Percentiles rank a stretch among this genome's conserved stretches.
Conservation (phyloP, 2,329 filamentous ascomycete species). For the Teratosphaeria zuluensis region DNA sequence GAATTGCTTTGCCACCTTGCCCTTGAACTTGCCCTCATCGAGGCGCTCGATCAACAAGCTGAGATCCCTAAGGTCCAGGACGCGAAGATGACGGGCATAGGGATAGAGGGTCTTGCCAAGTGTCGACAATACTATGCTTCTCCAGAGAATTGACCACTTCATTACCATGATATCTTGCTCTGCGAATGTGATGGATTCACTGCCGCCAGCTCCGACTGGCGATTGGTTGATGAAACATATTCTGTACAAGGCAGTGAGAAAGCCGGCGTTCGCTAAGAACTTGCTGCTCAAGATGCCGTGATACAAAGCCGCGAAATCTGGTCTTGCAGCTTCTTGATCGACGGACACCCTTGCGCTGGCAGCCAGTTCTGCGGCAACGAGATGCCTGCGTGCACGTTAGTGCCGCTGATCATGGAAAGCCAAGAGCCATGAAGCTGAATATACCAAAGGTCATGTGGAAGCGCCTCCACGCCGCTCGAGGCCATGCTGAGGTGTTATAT, state of each 20-base stretch:
- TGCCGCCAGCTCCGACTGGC: conserved; percentile 36
- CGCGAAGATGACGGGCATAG: conserved; percentile 59
- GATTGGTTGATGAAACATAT: conserved; percentile 31
- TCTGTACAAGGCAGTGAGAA: conserved; percentile 53
- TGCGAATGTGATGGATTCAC: conserved; percentile 28
- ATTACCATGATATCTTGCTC: conserved; percentile 40
- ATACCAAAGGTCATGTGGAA: neutral
- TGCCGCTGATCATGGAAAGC: neutral
- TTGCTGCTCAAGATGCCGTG: conserved; percentile 48
- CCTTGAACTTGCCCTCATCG: conserved; percentile 50
- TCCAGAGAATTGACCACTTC: conserved; percentile 58
- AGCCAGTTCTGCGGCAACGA: conserved; percentile 52
- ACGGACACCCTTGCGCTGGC: conserved; percentile 13
- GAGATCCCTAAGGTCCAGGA: conserved; percentile 54
- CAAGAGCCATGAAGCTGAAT: neutral
- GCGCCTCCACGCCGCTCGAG: neutral
- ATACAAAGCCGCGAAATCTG: conserved; percentile 53
- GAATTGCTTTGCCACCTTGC: conserved; percentile 49
- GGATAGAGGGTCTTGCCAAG: conserved; percentile 54
- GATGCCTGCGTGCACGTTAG: conserved; percentile 25
- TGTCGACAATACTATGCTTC: conserved; percentile 57
- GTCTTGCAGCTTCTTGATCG: conserved; percentile 16
- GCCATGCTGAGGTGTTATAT: neutral
- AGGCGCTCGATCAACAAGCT: conserved; percentile 52
- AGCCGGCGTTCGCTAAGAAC: conserved; percentile 45